phyloP scores from a whole-genome alignment of 2,329 filamentous ascomycete species.

The Penicillium sp. region DNA sequence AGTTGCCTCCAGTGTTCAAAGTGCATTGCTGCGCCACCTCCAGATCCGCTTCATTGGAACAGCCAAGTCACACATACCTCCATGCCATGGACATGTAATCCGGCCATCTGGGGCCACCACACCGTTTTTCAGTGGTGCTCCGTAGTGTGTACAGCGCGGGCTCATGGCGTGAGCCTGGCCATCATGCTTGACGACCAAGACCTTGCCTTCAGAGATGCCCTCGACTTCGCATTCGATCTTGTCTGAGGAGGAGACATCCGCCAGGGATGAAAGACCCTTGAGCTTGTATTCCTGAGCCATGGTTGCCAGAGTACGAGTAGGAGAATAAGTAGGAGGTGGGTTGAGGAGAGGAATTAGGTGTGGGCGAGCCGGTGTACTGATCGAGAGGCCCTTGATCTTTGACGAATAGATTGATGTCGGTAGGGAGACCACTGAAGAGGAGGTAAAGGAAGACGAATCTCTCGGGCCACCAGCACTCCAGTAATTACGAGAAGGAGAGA shows the following conservation, averaged over 20 bases:
- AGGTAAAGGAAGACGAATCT: no score
- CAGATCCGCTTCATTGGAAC: no score
- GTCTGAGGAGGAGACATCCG: constrained; percentile 66
- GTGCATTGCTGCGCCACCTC: no score
- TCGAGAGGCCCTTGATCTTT: no score
- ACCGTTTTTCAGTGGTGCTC: constrained; percentile 80
- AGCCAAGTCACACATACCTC: constrained; percentile 53
- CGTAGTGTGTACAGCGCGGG: constrained; percentile 83
- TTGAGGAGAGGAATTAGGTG: no score
- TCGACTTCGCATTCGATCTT: constrained; percentile 90
- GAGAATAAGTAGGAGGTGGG: not conserved
- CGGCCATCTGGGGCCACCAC: constrained; percentile 75
- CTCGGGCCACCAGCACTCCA: no score
- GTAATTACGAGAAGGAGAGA: no score
- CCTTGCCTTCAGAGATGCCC: constrained; percentile 77
- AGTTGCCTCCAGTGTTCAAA: no score
- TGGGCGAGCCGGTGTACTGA: no score
- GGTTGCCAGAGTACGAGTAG: constrained; percentile 13
- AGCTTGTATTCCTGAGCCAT: constrained; percentile 49
- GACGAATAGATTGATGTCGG: no score
- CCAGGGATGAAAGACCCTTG: constrained; percentile 67
- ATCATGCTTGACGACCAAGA: constrained; percentile 74
- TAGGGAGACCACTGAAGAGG: no score
- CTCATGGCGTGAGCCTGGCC: constrained; percentile 74
- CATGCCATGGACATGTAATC: constrained; percentile 93